Evolutionary conservation across 2,329 filamentous ascomycete species (phyloP).

Genomic region (Pyrenochaeta sp.): DNA sequence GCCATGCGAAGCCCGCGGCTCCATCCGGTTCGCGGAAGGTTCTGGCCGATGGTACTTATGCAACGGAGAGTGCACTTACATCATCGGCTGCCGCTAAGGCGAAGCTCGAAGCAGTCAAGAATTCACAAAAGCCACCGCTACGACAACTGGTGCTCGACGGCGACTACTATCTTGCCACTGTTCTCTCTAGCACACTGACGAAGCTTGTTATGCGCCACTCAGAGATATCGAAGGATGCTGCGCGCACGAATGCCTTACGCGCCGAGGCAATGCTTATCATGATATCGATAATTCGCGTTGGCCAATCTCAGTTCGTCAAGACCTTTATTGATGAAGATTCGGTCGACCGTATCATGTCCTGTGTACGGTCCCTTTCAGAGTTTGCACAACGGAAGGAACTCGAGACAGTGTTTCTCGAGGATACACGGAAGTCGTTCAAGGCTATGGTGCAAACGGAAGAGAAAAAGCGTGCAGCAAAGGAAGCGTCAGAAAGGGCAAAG

Average conservation of each 20-base stretch:
- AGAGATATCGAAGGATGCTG: slow-evolving; percentile 85
- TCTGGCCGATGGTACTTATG: slow-evolving; percentile 95
- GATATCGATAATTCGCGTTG: slow-evolving; percentile 98
- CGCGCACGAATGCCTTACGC: slow-evolving; percentile 90
- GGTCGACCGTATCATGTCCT: slow-evolving; percentile 98
- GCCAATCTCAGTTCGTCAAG: slow-evolving; percentile 99
- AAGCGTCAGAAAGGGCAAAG: slow-evolving; percentile 91
- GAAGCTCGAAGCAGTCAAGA: slow-evolving; percentile 94
- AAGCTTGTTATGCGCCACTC: slow-evolving; percentile 98
- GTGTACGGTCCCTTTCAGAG: slow-evolving; percentile 89
- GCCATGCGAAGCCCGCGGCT: slow-evolving; percentile 76
- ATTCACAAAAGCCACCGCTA: slow-evolving; percentile 93
- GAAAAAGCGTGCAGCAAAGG: slow-evolving; percentile 96
- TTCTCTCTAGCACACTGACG: slow-evolving; percentile 93
- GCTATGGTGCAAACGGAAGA: slow-evolving; percentile 98
- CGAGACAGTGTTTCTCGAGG: slow-evolving; percentile 90
- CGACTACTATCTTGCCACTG: slow-evolving; percentile 94
- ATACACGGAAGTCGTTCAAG: slow-evolving; percentile 93
- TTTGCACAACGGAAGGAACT: slow-evolving; percentile 90
- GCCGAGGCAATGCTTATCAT: slow-evolving; percentile 99
- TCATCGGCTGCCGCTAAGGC: slow-evolving; percentile 90
- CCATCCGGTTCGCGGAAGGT: slow-evolving; percentile 90
- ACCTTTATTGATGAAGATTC: slow-evolving; percentile 97
- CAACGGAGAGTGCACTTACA: slow-evolving; percentile 93
- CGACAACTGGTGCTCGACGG: slow-evolving; percentile 92